Evolutionary conservation across 306 rosid species (phyloP).

Genomic region (Bauhinia variegata): DNA sequence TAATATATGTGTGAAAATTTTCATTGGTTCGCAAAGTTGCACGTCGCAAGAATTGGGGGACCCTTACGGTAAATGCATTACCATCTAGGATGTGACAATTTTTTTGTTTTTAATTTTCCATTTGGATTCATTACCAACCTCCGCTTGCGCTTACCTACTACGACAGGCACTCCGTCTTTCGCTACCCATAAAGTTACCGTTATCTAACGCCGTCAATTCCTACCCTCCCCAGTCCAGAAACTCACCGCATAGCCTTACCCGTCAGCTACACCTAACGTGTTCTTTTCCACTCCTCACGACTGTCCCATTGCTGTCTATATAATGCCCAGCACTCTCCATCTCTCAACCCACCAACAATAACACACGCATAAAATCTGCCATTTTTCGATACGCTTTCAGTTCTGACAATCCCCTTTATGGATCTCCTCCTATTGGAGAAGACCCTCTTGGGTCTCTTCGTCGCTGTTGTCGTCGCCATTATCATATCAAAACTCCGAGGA

Average conservation of each 20-base stretch:
- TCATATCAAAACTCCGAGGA: slow-evolving; percentile 68
- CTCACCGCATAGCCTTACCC: not conserved
- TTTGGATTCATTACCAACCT: slow-evolving; percentile 15
- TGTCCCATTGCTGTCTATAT: slow-evolving; percentile 1
- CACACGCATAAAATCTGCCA: not conserved
- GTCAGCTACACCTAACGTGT: not conserved
- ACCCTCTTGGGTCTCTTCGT: slow-evolving; percentile 66
- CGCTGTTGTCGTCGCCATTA: slow-evolving; percentile 54
- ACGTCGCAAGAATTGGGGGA: not conserved
- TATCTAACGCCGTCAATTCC: not conserved
- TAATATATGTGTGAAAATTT: too few relatives aligned
- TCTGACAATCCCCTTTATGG: slow-evolving; percentile 44
- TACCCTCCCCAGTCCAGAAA: not conserved
- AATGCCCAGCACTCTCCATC: not conserved
- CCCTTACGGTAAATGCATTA: not conserved
- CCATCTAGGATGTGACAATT: too few relatives aligned
- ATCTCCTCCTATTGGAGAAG: slow-evolving; percentile 84
- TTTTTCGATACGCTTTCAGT: not conserved
- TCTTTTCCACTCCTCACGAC: too few relatives aligned
- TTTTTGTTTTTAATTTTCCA: not conserved
- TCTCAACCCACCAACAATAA: not conserved
- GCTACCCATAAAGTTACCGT: not conserved
- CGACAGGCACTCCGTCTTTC: not conserved
- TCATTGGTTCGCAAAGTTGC: not conserved
- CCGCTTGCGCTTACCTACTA: slow-evolving; percentile 29